These are phyloP conservation scores for Trichoderma harzianum DNA, from an alignment of 2,329 filamentous ascomycete genomes.

Conservation along the genomic window DNA sequence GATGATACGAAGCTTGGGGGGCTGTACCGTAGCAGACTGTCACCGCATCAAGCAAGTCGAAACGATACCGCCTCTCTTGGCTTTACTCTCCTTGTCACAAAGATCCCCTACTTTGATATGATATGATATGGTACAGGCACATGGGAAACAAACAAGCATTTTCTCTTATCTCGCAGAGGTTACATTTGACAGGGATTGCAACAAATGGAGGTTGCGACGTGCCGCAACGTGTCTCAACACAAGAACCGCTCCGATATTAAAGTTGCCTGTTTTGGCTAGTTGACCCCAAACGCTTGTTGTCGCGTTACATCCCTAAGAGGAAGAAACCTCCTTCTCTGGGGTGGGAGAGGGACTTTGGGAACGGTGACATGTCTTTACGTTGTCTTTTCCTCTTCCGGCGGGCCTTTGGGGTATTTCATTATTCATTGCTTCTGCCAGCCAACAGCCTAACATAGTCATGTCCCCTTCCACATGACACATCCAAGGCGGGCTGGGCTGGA, in stretches of 20 bases:
- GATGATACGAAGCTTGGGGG: background rate
- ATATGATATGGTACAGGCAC: background rate
- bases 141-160: conserved; percentile 9
- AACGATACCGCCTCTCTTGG: background rate
- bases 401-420: background rate
- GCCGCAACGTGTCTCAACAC: conserved; percentile 7
- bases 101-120: background rate
- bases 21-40: background rate
- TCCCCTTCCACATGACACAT: background rate
- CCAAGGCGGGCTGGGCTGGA: background rate
- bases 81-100: background rate
- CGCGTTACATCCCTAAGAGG: background rate
- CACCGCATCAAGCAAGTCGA: background rate
- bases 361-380: background rate
- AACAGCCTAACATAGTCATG: background rate
- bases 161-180: background rate
- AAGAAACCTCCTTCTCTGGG: background rate
- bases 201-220: background rate
- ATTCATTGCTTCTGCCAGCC: background rate
- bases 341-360: background rate
- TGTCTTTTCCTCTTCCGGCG: background rate
- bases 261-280: background rate
- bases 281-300: background rate
- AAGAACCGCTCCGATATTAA: background rate
- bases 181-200: conserved; percentile 3